Percentiles rank a stretch among this genome's conserved stretches.
Evolutionary conservation across 2,329 filamentous ascomycete genomes (phyloP).

Genomic region (Trichoderma atrobrunneum): DNA sequence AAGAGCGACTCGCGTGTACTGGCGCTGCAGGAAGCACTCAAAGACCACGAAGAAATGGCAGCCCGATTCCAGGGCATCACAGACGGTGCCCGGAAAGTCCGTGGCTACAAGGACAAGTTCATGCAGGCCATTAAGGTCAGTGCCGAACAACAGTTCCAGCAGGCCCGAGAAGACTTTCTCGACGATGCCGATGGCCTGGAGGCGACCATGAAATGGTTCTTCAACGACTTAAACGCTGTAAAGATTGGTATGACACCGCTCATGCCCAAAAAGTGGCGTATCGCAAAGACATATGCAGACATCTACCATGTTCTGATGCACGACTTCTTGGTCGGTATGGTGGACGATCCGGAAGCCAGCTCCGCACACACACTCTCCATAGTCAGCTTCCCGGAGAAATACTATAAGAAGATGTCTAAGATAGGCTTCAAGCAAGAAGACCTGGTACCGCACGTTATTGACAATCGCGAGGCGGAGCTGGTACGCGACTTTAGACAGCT

Average conservation of each 20-base stretch:
- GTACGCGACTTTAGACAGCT: conserved; percentile 91
- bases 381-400: conserved; percentile 92
- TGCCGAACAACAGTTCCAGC: conserved; percentile 70
- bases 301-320: conserved; percentile 96
- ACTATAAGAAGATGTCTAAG: conserved; percentile 93
- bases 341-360: conserved; percentile 80
- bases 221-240: conserved; percentile 94
- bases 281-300: conserved; percentile 82
- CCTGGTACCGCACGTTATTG: conserved; percentile 82
- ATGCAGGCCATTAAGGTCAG: conserved; percentile 72
- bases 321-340: conserved; percentile 78
- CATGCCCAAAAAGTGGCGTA: conserved; percentile 96
- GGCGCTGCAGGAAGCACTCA: conserved; percentile 89
- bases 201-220: conserved; percentile 92
- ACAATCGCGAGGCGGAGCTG: conserved; percentile 84
- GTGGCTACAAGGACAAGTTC: conserved; percentile 97
- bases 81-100: conserved; percentile 83
- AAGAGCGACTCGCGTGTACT: conserved; percentile 90
- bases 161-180: conserved; percentile 70
- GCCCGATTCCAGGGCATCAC: conserved; percentile 93
- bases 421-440: conserved; percentile 75
- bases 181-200: conserved; percentile 80
- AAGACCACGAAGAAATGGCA: conserved; percentile 93
- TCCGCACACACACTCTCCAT: conserved; percentile 88
- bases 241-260: conserved; percentile 87